phyloP scores from a whole-genome alignment of 345 rosid species.

The Acer negundo region DNA sequence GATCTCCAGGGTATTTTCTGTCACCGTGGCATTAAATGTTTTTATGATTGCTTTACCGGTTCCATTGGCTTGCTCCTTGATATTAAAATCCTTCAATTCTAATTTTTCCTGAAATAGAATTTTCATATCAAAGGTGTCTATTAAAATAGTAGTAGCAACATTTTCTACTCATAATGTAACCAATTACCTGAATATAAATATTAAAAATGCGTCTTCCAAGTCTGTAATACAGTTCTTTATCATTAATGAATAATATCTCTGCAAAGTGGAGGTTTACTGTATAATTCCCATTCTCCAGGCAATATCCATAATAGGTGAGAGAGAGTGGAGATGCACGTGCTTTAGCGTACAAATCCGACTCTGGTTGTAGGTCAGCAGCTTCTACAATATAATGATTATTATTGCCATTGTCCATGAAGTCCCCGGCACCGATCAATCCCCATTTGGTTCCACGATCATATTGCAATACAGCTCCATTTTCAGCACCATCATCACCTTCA shows the following conservation, averaged over 20 bases:
- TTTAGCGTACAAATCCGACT: slow-evolving; percentile 35
- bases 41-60: slow-evolving; percentile 24
- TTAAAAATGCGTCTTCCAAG: slow-evolving; percentile 53
- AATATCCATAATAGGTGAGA: slow-evolving; percentile 49
- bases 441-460: slow-evolving; percentile 30
- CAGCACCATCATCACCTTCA: slow-evolving; percentile 8
- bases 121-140: not conserved
- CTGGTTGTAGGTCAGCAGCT: slow-evolving; percentile 18
- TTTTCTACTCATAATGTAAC: not conserved
- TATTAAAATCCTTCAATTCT: slow-evolving; percentile 34
- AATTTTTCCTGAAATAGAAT: slow-evolving; percentile 29
- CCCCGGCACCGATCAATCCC: slow-evolving; percentile 62
- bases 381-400: not conserved
- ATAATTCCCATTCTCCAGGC: slow-evolving; percentile 55
- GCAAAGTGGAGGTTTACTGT: slow-evolving; percentile 55
- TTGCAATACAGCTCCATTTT: slow-evolving; percentile 39
- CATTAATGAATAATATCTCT: slow-evolving; percentile 42
- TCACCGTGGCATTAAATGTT: slow-evolving; percentile 10
- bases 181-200: slow-evolving; percentile 53
- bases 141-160: not conserved
- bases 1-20: slow-evolving; percentile 8
- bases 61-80: slow-evolving; percentile 31
- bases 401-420: slow-evolving; percentile 38
- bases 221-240: slow-evolving; percentile 37
- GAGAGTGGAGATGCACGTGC: slow-evolving; percentile 53